A percentile compares a stretch with the other conserved stretches of the same genome.
Evolutionary conservation across 441 rosid species (phyloP).

Genomic region (Erysimum cheiri): DNA sequence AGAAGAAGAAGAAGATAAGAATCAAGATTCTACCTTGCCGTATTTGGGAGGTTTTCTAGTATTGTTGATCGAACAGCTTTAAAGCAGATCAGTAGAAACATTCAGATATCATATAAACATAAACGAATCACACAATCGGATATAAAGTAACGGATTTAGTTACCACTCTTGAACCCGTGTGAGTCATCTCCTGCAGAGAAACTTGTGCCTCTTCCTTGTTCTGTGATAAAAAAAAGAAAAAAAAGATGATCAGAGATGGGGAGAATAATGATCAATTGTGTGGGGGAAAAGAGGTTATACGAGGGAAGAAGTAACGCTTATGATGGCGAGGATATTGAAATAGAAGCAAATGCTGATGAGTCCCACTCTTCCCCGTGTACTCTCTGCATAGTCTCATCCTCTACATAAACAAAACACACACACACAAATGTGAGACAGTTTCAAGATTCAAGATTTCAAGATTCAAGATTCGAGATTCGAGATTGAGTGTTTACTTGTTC

Average conservation of each 20-base stretch:
- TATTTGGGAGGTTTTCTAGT: slow-evolving; percentile 48
- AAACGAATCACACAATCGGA: neutral
- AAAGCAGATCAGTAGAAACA: slow-evolving; percentile 18
- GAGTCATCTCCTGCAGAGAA: slow-evolving; percentile 48
- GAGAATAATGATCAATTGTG: neutral
- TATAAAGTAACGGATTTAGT: neutral
- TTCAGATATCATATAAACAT: slow-evolving; percentile 31
- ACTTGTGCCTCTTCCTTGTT: slow-evolving; percentile 43
- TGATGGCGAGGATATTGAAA: slow-evolving; percentile 59
- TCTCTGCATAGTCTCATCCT: slow-evolving; percentile 66
- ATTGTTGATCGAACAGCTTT: slow-evolving; percentile 56
- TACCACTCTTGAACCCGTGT: slow-evolving; percentile 54
- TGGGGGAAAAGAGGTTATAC: slow-evolving; percentile 45
- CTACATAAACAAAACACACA: slow-evolving; percentile 46
- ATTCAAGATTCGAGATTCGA: slow-evolving; percentile 16
- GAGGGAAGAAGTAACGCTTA: slow-evolving; percentile 75
- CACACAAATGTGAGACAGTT: slow-evolving; percentile 25
- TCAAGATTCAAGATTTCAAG: slow-evolving; percentile 5
- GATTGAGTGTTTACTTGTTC: slow-evolving; percentile 58
- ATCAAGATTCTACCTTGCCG: slow-evolving; percentile 46
- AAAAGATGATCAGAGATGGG: neutral
- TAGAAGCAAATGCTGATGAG: slow-evolving; percentile 58
- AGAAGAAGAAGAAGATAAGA: slow-evolving; percentile 13
- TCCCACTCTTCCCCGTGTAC: slow-evolving; percentile 55
- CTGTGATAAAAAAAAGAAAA: slow-evolving; percentile 38